A percentile compares a stretch with the other conserved stretches of the same genome.
These are phyloP conservation scores for Aspergillus udagawae DNA, from an alignment of 2,329 filamentous ascomycete species.

Conservation along the genomic window DNA sequence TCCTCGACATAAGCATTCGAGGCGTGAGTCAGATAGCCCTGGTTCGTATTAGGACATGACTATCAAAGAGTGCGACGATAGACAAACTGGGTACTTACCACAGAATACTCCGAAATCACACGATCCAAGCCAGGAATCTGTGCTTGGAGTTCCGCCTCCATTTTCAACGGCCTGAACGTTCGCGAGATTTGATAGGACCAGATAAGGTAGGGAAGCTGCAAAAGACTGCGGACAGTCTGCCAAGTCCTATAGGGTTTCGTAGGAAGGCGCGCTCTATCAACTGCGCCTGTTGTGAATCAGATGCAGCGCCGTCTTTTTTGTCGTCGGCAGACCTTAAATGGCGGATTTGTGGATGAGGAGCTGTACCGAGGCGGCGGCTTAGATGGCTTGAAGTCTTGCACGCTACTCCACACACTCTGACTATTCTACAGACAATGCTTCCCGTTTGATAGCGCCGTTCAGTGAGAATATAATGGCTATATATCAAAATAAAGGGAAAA, in stretches of 20 bases:
- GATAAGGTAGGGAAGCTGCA: background rate
- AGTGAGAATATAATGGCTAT: background rate
- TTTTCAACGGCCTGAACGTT: conserved; percentile 34
- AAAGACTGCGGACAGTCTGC: background rate
- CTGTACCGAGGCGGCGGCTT: background rate
- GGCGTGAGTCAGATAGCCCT: conserved; percentile 89
- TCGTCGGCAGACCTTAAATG: background rate
- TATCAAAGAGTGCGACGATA: background rate
- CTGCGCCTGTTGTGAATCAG: background rate
- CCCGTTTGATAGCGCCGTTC: background rate
- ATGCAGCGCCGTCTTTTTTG: background rate
- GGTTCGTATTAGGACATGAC: conserved; percentile 8
- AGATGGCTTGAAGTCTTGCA: background rate
- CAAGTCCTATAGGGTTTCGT: background rate
- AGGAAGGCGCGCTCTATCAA: background rate
- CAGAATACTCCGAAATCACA: conserved; percentile 85
- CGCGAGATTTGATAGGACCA: background rate
- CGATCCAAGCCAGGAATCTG: conserved; percentile 84
- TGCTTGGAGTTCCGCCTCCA: conserved; percentile 84
- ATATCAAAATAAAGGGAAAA: background rate
- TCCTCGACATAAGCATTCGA: conserved; percentile 78
- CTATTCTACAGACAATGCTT: background rate
- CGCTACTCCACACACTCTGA: background rate
- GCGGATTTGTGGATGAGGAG: background rate
- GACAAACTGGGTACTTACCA: conserved; percentile 39